Base-by-base conservation (phyloP, 805 yeast species). In the Wickerhamiella kazuoi region DNA sequence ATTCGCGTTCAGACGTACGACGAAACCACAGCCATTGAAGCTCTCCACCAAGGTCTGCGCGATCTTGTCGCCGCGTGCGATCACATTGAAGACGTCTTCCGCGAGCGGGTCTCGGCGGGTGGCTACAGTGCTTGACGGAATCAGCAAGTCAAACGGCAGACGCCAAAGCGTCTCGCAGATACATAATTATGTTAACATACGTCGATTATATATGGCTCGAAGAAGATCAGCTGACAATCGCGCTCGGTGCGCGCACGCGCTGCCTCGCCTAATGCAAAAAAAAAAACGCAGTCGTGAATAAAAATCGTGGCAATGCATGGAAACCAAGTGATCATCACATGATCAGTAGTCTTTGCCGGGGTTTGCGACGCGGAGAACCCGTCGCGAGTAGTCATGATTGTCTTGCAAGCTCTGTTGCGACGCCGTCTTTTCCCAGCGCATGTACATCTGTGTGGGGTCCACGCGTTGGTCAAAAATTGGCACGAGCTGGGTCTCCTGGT, bases 1-100 rank as follows among this genome's bases (percentile, higher is more conserved):
- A 58, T 90, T 41, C 74, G 98, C 62, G 83, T 90, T 46, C 98
- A 90, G 63, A 90, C 98, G 1, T 86, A 84, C 54, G 95, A 75
- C 23, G 63, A 64, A 7, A 69, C 73, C 47, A 77, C 96, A 3
- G 97, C 97, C 3, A 74, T 81, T 30, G 94, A 87, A 57, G 97
- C 95, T 1, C 67, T 90, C 33, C 86, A 82, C 51, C 81, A 83
- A 58, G 97, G 97, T 19, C 68, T 90, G 44, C 80, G 79, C 45
- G 93, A 86, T 55, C 68, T 90, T 49, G 67, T 76, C 44, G 86
- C 77, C 47, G 58, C 86, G 54, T 90, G 98, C 60, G 70, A 75
- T 35, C 82, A 73, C 45, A 75, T 90, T 34, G 96, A 87, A 58
- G 76, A 71, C 44, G 74, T 70, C 42, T 87, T 82, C 61, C 67